Evolutionary conservation across 192 early-diverging fungal genomes (phyloP).

Genomic region (Gaertneriomyces semiglobifer): DNA sequence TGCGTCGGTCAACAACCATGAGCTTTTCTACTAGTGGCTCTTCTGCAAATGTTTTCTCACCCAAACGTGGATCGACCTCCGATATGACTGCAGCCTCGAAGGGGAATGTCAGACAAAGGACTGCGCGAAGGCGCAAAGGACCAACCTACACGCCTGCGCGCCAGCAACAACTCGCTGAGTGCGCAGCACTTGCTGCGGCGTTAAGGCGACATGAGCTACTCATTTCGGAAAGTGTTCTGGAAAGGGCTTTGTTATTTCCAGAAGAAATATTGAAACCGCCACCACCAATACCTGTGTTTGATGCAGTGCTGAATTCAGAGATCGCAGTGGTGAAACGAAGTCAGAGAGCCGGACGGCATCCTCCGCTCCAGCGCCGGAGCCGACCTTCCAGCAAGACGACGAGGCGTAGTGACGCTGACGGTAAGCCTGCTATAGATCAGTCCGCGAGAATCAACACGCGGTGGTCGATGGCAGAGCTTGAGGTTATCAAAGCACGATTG

Average conservation of each 20-base stretch:
- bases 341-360: no score
- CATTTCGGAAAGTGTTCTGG: constrained; percentile 3
- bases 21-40: no score
- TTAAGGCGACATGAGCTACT: neutral
- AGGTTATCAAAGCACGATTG: constrained; percentile 9
- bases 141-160: constrained; percentile 16
- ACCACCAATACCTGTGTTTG: neutral
- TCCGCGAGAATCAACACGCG: constrained; percentile 11
- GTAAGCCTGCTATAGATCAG: neutral
- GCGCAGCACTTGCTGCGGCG: neutral
- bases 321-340: neutral
- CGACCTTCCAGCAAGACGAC: no score
- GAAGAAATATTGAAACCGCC: constrained; percentile 20
- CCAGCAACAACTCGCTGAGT: neutral
- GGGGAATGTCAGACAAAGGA: no score
- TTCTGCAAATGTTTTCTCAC: no score
- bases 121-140: neutral
- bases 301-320: neutral
- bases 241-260: constrained; percentile 16
- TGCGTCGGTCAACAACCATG: no score
- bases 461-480: constrained; percentile 20
- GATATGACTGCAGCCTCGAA: no score
- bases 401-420: no score
- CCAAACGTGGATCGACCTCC: no score
- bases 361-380: no score